Evolutionary conservation across 1,284 basidiomycete species (phyloP), one percentile per base, ranked within the genome.

Genomic region (Malassezia psittaci): DNA sequence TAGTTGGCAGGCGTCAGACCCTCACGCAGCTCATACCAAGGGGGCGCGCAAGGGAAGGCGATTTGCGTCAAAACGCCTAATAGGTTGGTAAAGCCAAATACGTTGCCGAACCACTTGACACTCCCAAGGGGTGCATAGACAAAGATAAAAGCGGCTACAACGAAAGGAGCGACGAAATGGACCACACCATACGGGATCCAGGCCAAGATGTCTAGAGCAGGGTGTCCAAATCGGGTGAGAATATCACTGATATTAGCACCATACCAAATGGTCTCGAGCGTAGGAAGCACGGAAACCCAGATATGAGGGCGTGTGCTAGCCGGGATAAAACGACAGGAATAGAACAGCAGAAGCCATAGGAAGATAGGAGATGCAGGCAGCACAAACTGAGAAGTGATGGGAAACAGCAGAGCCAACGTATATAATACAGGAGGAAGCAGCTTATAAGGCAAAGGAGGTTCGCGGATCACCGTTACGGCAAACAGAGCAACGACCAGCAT

Each of bases 221-320:
- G 88, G 69, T 94, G 87, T 2, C 91, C 96, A 76, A 85, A 90
- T 16, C 90, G 82, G 3, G 91, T 96, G 60, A 96, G 83, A 70
- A 96, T 86, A 76, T 96, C 90, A 35, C 88, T 90, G 60, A 96
- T 91, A 77, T 96, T 96, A 48, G 90, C 91, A 10, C 93, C 93
- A 75, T 94, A 96, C 32, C 94, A 80, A 33, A 94, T 88, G 9
- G 86, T 85, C 75, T 98, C 93, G 52, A 96, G 82, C 0, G 91
- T 93, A 0, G 93, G 93, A 3, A 96, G 83, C 24, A 96, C 81
- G 10, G 87, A 85, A 53, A 98, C 91, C 66, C 88, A 91, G 51
- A 96, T 88, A 18, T 80, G 78, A 0, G 91, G 91, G 2, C 90
- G 80, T 69, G 82, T 83, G 3, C 77, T 63, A 10, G 81, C 79